Base-by-base conservation (phyloP, 768 basidiomycete genomes). In the Lactarius indigo region DNA sequence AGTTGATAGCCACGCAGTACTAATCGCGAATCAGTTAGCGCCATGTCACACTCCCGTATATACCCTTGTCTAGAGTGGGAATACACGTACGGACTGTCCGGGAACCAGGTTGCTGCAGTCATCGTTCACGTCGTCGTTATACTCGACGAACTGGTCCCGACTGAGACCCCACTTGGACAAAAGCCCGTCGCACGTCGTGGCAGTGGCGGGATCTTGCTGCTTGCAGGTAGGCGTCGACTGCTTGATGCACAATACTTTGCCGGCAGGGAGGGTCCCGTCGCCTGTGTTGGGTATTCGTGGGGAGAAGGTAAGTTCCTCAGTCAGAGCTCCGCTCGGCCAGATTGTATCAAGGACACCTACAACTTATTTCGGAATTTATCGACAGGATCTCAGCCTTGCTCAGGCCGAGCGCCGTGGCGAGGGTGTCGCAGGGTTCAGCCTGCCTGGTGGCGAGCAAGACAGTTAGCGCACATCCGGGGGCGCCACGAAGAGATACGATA, bases 121-220 rank as follows among this genome's bases (percentile, higher is more conserved):
- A 20, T 18, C 10, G 13, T 68, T 26, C 30, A 68, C 63, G 10
- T 64, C 15, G 59, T 64, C 62, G 17, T 69, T 68, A 13, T 59
- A 68, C 5, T 35, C 2, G 23, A 59, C 39, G 31, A 69, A 68
- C 2, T 28, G 1, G 12, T 1, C 8, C 18, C 2, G 0, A 15
- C 55, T 58, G 41, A 68, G 42, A 20, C 61, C 52, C 54, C 28
- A 68, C 3, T 10, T 4, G 5, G 23, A 20, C 5, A 55, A 30
- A 5, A 69, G 42, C 26, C 2, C 39, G 10, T 39, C 18, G 39
- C 69, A 69, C 28, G 54, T 35, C 31, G 28, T 31, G 35, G 10
- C 35, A 35, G 12, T 12, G 35, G 10, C 35, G 35, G 35, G 35
- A 35, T 9, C 35, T 12, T 35, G 35, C 35, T 12, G 12, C 35